These are phyloP conservation scores for Coelastrella sp. DNA, from an alignment of 139 green algal genomes.

Conservation along the genomic window DNA sequence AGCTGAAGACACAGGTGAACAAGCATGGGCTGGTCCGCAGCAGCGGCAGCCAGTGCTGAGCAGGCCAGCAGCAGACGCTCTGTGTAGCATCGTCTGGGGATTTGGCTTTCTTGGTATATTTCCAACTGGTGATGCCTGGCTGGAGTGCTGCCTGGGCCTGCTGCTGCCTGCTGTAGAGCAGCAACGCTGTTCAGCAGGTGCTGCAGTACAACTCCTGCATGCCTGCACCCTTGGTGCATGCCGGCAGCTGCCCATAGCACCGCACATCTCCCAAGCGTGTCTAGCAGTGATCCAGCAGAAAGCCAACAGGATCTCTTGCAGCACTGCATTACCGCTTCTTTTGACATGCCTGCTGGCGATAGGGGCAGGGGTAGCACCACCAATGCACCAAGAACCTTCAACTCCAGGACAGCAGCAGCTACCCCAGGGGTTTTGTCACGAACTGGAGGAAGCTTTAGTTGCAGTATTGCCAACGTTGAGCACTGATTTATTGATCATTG, in stretches of 20 bases:
- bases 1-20: too few relatives aligned
- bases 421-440: background rate
- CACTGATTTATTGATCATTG: background rate
- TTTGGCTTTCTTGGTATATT: background rate
- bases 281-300: background rate
- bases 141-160: background rate
- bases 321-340: background rate
- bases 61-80: slow-evolving; percentile 15
- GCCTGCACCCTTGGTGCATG: background rate
- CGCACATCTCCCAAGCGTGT: background rate
- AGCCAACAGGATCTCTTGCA: background rate
- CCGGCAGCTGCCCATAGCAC: background rate
- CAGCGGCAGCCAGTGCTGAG: slow-evolving; percentile 3
- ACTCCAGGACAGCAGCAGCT: slow-evolving; percentile 1
- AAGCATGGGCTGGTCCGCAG: background rate
- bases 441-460: background rate
- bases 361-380: background rate
- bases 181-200: background rate
- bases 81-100: slow-evolving; percentile 22
- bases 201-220: slow-evolving; percentile 24
- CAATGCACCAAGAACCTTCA: background rate
- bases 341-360: background rate
- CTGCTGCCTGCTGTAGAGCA: background rate
- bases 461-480: background rate
- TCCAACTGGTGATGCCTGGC: background rate